Base-by-base conservation (phyloP, 78 protist species). In the Chrysochromulina parva region DNA sequence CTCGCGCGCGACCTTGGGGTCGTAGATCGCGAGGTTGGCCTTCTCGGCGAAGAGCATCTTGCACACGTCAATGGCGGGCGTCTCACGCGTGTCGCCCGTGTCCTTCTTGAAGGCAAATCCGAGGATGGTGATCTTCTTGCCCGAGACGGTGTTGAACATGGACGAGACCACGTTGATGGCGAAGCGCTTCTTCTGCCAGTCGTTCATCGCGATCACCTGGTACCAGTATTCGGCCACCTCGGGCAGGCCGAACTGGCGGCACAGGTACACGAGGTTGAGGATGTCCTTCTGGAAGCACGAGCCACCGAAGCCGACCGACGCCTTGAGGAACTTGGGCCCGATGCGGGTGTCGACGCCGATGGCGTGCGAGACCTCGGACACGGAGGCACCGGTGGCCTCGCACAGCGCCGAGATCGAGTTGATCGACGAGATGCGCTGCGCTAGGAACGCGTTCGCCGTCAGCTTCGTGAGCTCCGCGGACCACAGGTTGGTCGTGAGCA, bases 201-300 rank as follows among this genome's bases (percentile, higher is more conserved):
- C 96, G 94, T 98, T 98, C 80, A 98, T 93, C 55, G 0, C 57
- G 74, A 90, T 94, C 94, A 85, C 96, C 69, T 59, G 88, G 57
- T 48, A 73, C 98, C 98, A 98, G 95, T 98, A 98, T 24, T 54
- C 94, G 67, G 98, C 99, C 17, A 98, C 99, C 81, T 95, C 89
- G 1, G 47, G 38, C 60, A 93, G 66, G 20, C 66, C 66, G 53
- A 53, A 38, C 14, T 2, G 10, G 47, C 52, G 7, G 55, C 92
- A 91, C 59, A 98, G 90, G 96, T 98, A 97, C 24, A 97, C 97
- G 55, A 98, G 93, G 95, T 97, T 97, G 54, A 94, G 91, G 69
- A 98, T 92, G 88, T 98, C 98, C 94, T 97, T 98, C 91, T 95
- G 97, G 92, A 97, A 98, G 95, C 99, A 98, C n/a, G 95, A 69